phyloP scores from a whole-genome alignment of 1,284 basidiomycete genomes.

The Malassezia globosa region DNA sequence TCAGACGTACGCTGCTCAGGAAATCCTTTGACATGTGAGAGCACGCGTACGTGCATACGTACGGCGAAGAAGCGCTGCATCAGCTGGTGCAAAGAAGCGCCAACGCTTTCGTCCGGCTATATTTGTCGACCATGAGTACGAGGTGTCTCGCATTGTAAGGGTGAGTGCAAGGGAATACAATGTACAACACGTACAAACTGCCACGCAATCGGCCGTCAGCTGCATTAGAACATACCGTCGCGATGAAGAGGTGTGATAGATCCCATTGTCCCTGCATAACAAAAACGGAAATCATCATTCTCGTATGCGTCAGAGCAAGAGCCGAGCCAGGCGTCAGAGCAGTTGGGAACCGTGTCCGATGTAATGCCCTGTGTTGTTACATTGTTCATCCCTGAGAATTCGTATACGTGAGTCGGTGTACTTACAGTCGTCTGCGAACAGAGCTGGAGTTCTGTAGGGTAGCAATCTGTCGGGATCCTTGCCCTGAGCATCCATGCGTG shows the following conservation, averaged over 20 bases:
- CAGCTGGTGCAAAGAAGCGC: conserved; percentile 52
- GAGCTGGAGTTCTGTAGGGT: conserved; percentile 50
- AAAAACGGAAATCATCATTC: conserved; percentile 52
- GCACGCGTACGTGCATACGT: too few relatives aligned
- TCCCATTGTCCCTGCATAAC: conserved; percentile 29
- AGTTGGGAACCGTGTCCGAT: not conserved
- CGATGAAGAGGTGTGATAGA: conserved; percentile 30
- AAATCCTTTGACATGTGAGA: conserved; percentile 37
- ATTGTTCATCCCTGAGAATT: conserved; percentile 40
- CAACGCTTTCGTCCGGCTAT: conserved; percentile 53
- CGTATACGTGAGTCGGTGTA: conserved; percentile 27
- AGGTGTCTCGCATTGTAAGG: conserved; percentile 46
- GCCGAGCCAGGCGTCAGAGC: conserved; percentile 11
- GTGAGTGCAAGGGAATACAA: too few relatives aligned
- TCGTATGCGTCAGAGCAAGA: conserved; percentile 49
- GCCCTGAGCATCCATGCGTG: conserved; percentile 33
- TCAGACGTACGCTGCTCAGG: conserved; percentile 30
- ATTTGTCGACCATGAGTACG: conserved; percentile 55
- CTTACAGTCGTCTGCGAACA: conserved; percentile 54
- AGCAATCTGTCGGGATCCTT: conserved; percentile 14
- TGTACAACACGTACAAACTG: conserved; percentile 1
- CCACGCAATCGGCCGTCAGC: too few relatives aligned
- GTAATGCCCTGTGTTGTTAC: not conserved
- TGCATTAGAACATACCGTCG: conserved; percentile 23
- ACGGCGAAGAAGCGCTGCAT: conserved; percentile 37